Percentiles rank a stretch among this genome's conserved stretches.
These are phyloP conservation scores for Zelonia costaricensis DNA, from an alignment of 208 protist species.

Conservation along the genomic window DNA sequence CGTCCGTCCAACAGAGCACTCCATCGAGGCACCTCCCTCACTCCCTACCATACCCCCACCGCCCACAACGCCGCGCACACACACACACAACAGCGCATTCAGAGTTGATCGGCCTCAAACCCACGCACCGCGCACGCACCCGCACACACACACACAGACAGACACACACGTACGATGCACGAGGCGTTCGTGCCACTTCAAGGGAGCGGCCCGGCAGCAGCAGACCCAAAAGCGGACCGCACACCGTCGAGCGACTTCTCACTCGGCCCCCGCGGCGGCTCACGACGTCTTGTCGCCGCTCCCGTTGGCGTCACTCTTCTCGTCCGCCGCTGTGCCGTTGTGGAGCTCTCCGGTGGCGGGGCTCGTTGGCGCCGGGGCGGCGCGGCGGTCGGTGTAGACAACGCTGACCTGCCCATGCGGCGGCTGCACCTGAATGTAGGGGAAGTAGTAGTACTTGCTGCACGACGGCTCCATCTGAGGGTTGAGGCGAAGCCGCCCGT, in stretches of 20 bases:
- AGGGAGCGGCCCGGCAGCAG: too few relatives aligned
- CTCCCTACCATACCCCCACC: too few relatives aligned
- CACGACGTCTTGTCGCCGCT: background rate
- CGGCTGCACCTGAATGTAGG: conserved; percentile 89
- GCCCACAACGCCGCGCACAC: too few relatives aligned
- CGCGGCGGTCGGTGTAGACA: conserved; percentile 74
- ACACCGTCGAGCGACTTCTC: background rate
- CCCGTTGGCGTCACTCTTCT: background rate
- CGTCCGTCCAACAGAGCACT: too few relatives aligned
- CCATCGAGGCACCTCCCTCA: too few relatives aligned
- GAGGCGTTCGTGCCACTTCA: too few relatives aligned
- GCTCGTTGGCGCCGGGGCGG: conserved; percentile 43
- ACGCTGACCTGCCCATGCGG: conserved; percentile 88
- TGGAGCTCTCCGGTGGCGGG: conserved; percentile 30
- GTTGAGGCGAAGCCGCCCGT: conserved; percentile 84
- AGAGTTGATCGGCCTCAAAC: too few relatives aligned
- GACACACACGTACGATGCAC: too few relatives aligned
- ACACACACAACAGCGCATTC: too few relatives aligned
- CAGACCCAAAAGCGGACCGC: too few relatives aligned
- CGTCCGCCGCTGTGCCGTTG: conserved; percentile 7
- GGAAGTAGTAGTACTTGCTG: conserved; percentile 93
- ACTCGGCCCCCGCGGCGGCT: background rate
- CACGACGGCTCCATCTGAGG: conserved; percentile 86
- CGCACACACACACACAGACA: too few relatives aligned
- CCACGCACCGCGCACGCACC: too few relatives aligned